Evolutionary conservation across 2,329 filamentous ascomycete species (phyloP).

Genomic region (Pseudonectria buxi): DNA sequence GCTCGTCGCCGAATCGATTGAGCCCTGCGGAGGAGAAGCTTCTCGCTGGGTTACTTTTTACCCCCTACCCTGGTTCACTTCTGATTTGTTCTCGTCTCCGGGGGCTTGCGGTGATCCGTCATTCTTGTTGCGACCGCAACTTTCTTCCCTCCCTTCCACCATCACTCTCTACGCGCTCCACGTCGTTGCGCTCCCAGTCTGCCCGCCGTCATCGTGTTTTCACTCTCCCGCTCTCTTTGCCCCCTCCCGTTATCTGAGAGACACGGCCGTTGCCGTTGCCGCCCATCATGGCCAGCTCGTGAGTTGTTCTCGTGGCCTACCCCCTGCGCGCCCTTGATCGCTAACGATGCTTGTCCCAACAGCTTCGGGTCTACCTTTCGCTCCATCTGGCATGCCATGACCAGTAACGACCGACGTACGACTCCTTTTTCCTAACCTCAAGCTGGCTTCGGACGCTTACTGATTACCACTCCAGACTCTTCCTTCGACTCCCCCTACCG

Average conservation of each 20-base stretch:
- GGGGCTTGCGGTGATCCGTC: too few relatives aligned
- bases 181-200: too few relatives aligned
- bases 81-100: too few relatives aligned
- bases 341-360: constrained; percentile 10
- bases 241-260: constrained; percentile 7
- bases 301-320: constrained; percentile 8
- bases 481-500: constrained; percentile 89
- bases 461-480: constrained; percentile 58
- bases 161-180: too few relatives aligned
- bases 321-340: background rate
- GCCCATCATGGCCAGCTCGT: constrained; percentile 26
- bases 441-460: constrained; percentile 3
- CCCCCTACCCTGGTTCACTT: too few relatives aligned
- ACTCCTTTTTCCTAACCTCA: constrained; percentile 2
- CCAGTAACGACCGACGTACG: constrained; percentile 63
- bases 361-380: constrained; percentile 69
- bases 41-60: too few relatives aligned
- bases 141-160: too few relatives aligned
- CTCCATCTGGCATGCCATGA: constrained; percentile 92
- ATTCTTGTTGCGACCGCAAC: too few relatives aligned
- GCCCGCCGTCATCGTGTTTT: background rate
- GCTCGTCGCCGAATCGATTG: too few relatives aligned
- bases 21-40: too few relatives aligned
- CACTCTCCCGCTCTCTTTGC: constrained; percentile 2
- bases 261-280: constrained; percentile 14